phyloP scores from a whole-genome alignment of 345 rosid genomes.

The Microthlaspi erraticum region DNA sequence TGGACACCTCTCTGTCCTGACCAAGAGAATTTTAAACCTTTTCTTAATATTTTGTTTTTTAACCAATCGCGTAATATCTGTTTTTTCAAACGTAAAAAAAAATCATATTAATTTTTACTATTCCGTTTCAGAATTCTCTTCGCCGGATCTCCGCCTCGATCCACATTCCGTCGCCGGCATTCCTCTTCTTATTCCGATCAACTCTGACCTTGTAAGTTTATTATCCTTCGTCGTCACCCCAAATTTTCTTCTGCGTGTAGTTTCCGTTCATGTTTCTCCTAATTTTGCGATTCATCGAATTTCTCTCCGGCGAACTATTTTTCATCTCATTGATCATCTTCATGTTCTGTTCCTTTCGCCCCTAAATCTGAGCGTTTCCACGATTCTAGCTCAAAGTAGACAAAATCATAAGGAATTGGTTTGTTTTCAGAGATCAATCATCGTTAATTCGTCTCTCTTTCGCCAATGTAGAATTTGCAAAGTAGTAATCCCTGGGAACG shows the following conservation, averaged over 20 bases:
- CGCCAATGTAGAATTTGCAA: background rate
- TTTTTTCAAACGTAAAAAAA: too few species aligned
- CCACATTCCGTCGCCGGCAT: conserved; percentile 7
- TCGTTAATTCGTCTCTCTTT: background rate
- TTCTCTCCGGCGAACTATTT: background rate
- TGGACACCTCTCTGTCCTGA: too few species aligned
- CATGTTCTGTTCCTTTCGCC: too few species aligned
- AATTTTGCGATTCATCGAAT: background rate
- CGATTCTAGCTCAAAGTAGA: too few species aligned
- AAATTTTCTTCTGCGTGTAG: background rate
- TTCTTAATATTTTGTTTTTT: too few species aligned
- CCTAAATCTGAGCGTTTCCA: too few species aligned
- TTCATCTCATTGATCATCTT: too few species aligned
- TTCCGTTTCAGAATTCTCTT: background rate
- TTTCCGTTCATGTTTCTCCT: background rate
- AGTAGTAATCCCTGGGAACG: conserved; percentile 17
- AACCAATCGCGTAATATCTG: too few species aligned
- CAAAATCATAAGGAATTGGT: background rate
- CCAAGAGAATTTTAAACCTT: too few species aligned
- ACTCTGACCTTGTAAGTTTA: background rate
- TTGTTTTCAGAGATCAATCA: background rate
- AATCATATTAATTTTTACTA: too few species aligned
- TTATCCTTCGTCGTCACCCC: background rate
- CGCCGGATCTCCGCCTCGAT: conserved; percentile 23
- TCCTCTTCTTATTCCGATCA: background rate